Evolutionary conservation across 1,139 yeast species (phyloP).

Genomic region (Taiozyma sp.): DNA sequence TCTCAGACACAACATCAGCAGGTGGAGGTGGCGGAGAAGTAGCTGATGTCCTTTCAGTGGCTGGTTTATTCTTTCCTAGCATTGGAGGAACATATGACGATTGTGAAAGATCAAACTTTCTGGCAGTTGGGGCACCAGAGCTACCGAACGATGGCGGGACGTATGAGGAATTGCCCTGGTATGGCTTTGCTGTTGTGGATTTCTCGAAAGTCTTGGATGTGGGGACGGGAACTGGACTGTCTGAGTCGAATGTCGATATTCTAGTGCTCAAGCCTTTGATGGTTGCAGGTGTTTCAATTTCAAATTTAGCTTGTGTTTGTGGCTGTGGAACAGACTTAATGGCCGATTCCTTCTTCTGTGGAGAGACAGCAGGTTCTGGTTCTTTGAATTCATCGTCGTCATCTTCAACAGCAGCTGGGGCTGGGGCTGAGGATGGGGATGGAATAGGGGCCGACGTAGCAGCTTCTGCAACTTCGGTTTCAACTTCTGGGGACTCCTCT

Average conservation of each 20-base stretch:
- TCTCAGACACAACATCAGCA: slow-evolving; percentile 21
- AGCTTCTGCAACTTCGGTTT: neutral
- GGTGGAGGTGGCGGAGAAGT: slow-evolving; percentile 16
- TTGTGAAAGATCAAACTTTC: slow-evolving; percentile 14
- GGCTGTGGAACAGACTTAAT: slow-evolving; percentile 1
- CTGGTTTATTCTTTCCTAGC: slow-evolving; percentile 13
- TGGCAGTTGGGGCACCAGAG: slow-evolving; percentile 2
- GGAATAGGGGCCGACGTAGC: neutral
- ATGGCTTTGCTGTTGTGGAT: slow-evolving; percentile 11
- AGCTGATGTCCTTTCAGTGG: slow-evolving; percentile 3
- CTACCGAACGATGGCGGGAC: slow-evolving; percentile 33
- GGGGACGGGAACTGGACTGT: slow-evolving; percentile 14
- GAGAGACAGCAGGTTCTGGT: neutral
- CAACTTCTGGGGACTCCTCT: neutral
- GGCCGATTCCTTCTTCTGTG: neutral
- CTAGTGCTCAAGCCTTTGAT: slow-evolving; percentile 8
- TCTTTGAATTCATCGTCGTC: neutral
- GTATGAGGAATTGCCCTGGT: slow-evolving; percentile 37
- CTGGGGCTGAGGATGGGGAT: too few species aligned
- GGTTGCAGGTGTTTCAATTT: slow-evolving; percentile 5
- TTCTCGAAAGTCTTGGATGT: slow-evolving; percentile 18
- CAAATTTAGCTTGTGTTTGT: slow-evolving; percentile 1
- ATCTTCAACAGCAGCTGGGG: slow-evolving; percentile 1
- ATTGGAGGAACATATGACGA: slow-evolving; percentile 24
- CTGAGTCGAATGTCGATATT: slow-evolving; percentile 14